Evolutionary conservation across 164 flowering plant species (phyloP).

Genomic region (Umbellularia californica): DNA sequence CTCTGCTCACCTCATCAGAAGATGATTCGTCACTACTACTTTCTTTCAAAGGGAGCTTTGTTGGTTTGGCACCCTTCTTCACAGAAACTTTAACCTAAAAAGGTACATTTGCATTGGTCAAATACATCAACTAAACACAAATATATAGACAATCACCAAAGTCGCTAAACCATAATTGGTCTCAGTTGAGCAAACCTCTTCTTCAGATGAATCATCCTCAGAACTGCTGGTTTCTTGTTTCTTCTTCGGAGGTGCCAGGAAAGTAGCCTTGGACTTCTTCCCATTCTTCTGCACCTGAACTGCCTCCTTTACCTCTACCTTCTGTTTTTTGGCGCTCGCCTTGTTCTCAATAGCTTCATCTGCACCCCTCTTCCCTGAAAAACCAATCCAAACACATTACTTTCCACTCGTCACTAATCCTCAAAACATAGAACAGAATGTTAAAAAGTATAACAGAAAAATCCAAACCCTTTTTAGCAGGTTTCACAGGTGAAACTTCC

Average conservation of each 20-base stretch:
- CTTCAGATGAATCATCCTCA: slow-evolving; percentile 41
- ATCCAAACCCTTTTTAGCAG: slow-evolving; percentile 9
- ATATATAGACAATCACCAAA: background rate
- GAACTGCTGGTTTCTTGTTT: slow-evolving; percentile 36
- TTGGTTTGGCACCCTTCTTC: slow-evolving; percentile 7
- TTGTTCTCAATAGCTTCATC: slow-evolving; percentile 40
- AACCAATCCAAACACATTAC: background rate
- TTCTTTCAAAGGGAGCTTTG: slow-evolving; percentile 14
- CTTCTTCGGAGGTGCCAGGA: slow-evolving; percentile 22
- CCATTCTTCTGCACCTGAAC: slow-evolving; percentile 27
- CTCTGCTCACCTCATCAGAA: slow-evolving; percentile 29
- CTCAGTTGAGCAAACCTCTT: slow-evolving; percentile 13
- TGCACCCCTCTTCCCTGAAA: slow-evolving; percentile 51
- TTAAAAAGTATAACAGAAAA: background rate
- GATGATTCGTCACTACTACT: slow-evolving; percentile 24
- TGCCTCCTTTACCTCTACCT: slow-evolving; percentile 29
- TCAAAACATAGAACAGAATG: background rate
- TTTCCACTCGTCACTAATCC: background rate
- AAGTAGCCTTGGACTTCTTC: slow-evolving; percentile 15
- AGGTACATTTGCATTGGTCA: background rate
- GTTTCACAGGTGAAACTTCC: slow-evolving; percentile 11
- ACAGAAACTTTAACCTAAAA: slow-evolving; percentile 12
- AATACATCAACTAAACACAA: background rate
- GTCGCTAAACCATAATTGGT: background rate
- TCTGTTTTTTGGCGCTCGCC: slow-evolving; percentile 52